Evolutionary conservation across 371 early-diverging fungal genomes (phyloP).

Genomic region (Mucor saturninus): DNA sequence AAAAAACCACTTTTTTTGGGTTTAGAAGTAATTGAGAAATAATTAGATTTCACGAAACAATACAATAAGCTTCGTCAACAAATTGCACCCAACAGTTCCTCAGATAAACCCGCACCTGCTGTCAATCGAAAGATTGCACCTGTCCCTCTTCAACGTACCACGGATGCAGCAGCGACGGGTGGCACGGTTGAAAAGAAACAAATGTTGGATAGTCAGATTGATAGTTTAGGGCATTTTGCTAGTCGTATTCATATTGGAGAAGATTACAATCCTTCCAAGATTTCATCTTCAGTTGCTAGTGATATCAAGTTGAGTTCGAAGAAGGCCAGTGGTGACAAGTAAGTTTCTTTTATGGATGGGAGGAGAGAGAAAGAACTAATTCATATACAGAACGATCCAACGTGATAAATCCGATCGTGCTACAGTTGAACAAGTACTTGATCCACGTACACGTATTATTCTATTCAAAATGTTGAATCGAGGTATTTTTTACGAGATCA

Average conservation of each 20-base stretch:
- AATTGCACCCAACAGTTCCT: slow-evolving; percentile 40
- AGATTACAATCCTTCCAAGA: slow-evolving; percentile 43
- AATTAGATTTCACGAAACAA: slow-evolving; percentile 88
- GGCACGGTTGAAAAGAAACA: slow-evolving; percentile 39
- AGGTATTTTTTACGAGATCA: slow-evolving; percentile 89
- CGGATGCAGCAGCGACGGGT: slow-evolving; percentile 4
- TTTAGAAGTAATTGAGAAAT: too few species aligned
- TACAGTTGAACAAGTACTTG: slow-evolving; percentile 97
- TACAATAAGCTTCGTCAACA: slow-evolving; percentile 84
- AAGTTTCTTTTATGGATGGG: slow-evolving; percentile 5
- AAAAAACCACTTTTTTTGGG: too few species aligned
- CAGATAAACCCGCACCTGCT: slow-evolving; percentile 45
- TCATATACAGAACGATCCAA: slow-evolving; percentile 31
- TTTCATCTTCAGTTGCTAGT: slow-evolving; percentile 55
- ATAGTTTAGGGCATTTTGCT: slow-evolving; percentile 62
- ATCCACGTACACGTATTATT: slow-evolving; percentile 97
- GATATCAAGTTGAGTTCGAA: slow-evolving; percentile 73
- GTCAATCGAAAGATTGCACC: slow-evolving; percentile 40
- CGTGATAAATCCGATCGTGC: slow-evolving; percentile 97
- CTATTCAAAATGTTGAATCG: slow-evolving; percentile 95
- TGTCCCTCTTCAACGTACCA: slow-evolving; percentile 22
- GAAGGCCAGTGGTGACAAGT: slow-evolving; percentile 83
- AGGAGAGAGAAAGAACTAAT: too few species aligned
- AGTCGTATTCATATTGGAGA: slow-evolving; percentile 70
- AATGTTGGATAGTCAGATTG: slow-evolving; percentile 58